Evolutionary conservation across 805 yeast species (phyloP).

Genomic region (Lachancea dasiensis): DNA sequence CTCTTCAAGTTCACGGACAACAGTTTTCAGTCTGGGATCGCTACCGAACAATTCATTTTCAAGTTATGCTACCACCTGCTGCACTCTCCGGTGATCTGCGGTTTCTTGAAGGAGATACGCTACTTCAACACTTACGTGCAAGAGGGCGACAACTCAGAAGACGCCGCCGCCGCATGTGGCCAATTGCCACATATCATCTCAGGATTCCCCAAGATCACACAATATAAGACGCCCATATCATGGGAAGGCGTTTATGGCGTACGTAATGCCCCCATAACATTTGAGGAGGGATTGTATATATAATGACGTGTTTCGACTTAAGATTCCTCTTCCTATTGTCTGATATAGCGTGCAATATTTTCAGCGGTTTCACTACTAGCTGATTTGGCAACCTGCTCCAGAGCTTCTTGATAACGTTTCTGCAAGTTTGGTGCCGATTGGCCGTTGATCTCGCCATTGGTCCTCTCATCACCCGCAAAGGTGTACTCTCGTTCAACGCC

Average conservation of each 20-base stretch:
- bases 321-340: no score
- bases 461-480: conserved; percentile 59
- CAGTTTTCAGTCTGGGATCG: conserved; percentile 26
- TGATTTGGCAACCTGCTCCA: conserved; percentile 54
- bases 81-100: conserved; percentile 11
- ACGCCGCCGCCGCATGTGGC: conserved; percentile 41
- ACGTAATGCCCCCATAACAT: conserved; percentile 55
- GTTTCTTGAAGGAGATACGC: conserved; percentile 23
- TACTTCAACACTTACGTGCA: conserved; percentile 60
- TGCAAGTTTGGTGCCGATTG: conserved; percentile 44
- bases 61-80: conserved; percentile 27
- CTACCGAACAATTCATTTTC: conserved; percentile 26
- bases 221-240: conserved; percentile 57
- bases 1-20: conserved; percentile 19
- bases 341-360: conserved; percentile 62
- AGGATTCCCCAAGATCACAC: conserved; percentile 14
- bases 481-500: conserved; percentile 63
- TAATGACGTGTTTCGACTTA: no score
- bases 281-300: conserved; percentile 67
- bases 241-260: conserved; percentile 87
- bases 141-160: conserved; percentile 84
- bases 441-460: conserved; percentile 49
- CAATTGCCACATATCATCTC: conserved; percentile 24
- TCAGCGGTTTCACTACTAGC: conserved; percentile 67
- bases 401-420: conserved; percentile 65